Conservation (phyloP, 2,329 filamentous ascomycete genomes). For the Fusarium sp. region DNA sequence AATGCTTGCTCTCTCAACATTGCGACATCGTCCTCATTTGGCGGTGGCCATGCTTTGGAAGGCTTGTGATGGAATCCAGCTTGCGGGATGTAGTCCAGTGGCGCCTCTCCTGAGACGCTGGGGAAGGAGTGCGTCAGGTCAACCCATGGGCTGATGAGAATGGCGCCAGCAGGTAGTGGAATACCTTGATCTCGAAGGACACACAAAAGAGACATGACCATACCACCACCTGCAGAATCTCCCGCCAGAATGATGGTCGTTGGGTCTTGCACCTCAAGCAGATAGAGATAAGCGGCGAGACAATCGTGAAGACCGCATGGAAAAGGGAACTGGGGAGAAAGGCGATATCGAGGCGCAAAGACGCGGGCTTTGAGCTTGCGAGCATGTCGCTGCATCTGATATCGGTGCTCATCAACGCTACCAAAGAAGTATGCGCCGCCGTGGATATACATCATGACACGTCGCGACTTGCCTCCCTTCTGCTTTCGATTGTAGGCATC, state of each 20-base stretch:
- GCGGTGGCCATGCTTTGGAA: constrained; percentile 92
- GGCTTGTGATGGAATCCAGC: constrained; percentile 93
- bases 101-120: constrained; percentile 80
- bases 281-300: constrained; percentile 86
- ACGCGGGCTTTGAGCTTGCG: constrained; percentile 92
- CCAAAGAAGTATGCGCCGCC: constrained; percentile 97
- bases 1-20: constrained; percentile 67
- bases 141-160: constrained; percentile 95
- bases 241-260: constrained; percentile 89
- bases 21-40: constrained; percentile 81
- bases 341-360: constrained; percentile 87
- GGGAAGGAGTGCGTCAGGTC: constrained; percentile 97
- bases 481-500: constrained; percentile 79
- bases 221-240: constrained; percentile 93
- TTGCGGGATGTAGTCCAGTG: constrained; percentile 88
- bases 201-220: constrained; percentile 86
- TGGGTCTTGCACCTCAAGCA: constrained; percentile 82
- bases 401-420: constrained; percentile 96
- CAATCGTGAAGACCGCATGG: constrained; percentile 94
- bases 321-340: constrained; percentile 95
- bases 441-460: constrained; percentile 94
- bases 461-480: constrained; percentile 71
- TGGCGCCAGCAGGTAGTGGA: constrained; percentile 88
- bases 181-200: constrained; percentile 85
- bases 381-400: constrained; percentile 96